These are phyloP conservation scores for Hypoxylon sp. DNA, from an alignment of 2,329 filamentous ascomycete genomes.

Conservation along the genomic window DNA sequence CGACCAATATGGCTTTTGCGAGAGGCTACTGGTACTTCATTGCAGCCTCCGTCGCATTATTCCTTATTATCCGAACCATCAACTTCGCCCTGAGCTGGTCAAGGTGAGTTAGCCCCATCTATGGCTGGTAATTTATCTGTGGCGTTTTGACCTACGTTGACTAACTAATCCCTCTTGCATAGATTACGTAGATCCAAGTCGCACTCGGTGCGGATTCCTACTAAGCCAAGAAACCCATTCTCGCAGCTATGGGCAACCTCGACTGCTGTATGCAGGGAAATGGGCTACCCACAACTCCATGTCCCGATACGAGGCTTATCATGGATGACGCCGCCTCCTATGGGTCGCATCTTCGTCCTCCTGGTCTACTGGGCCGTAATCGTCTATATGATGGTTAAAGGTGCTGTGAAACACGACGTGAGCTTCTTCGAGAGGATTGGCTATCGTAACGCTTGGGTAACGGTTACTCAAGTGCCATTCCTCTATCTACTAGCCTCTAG, in stretches of 20 bases:
- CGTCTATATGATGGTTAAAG: constrained; percentile 69
- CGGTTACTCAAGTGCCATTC: constrained; percentile 74
- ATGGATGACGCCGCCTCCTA: constrained; percentile 71
- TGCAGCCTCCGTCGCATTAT: constrained; percentile 62
- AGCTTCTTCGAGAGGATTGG: constrained; percentile 76
- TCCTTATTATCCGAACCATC: constrained; percentile 60
- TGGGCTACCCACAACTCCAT: constrained; percentile 69
- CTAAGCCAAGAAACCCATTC: constrained; percentile 63
- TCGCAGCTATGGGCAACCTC: constrained; percentile 70
- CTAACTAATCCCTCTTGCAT: constrained; percentile 12
- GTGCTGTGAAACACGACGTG: constrained; percentile 65
- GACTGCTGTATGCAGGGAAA: constrained; percentile 70
- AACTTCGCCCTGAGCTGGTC: constrained; percentile 60
- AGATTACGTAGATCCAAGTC: constrained; percentile 65
- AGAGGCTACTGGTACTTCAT: constrained; percentile 72
- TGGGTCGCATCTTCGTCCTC: constrained; percentile 69
- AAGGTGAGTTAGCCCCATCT: constrained; percentile 56
- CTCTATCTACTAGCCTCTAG: constrained; percentile 74
- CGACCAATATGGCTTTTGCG: constrained; percentile 66
- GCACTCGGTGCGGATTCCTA: constrained; percentile 64
- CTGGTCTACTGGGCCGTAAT: constrained; percentile 72
- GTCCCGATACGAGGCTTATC: constrained; percentile 62
- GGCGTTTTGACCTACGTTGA: background rate
- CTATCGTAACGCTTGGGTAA: constrained; percentile 77
- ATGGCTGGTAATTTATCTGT: background rate